Conservation (phyloP, 805 yeast genomes). For the Yarrowia divulgata region DNA sequence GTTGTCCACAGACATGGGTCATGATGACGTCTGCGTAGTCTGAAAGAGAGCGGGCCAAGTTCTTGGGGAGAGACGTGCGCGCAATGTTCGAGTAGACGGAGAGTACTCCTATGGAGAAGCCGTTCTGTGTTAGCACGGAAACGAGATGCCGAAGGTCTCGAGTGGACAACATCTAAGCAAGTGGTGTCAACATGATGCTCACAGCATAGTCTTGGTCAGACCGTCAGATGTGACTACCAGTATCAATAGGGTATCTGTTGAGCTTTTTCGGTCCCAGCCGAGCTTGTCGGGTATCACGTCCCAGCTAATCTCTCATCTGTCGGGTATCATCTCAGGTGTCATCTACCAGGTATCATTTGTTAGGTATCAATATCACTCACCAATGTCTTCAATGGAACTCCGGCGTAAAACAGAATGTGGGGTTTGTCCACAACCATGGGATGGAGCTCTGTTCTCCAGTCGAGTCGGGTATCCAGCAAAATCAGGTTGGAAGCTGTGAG, state of each 20-base stretch:
- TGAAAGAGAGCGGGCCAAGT: background rate
- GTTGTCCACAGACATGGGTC: constrained; percentile 34
- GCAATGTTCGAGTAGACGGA: constrained; percentile 22
- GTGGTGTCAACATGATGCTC: too few relatives aligned
- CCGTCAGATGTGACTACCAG: too few relatives aligned
- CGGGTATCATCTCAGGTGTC: background rate
- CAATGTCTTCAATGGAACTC: constrained; percentile 21
- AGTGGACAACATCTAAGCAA: background rate
- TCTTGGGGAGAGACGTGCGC: background rate
- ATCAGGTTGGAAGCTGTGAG: background rate
- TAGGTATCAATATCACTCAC: background rate
- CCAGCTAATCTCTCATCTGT: background rate
- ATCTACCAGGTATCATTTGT: background rate
- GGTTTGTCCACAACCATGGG: constrained; percentile 13
- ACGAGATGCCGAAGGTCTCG: background rate
- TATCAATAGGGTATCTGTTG: too few relatives aligned
- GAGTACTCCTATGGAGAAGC: constrained; percentile 17
- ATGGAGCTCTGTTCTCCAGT: constrained; percentile 15
- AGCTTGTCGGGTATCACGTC: background rate
- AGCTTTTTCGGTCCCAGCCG: too few relatives aligned
- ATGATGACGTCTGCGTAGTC: constrained; percentile 22
- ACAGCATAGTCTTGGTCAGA: too few relatives aligned
- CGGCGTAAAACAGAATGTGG: constrained; percentile 11
- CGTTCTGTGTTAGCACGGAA: constrained; percentile 12
- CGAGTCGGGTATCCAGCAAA: background rate